Percentiles rank a stretch among this genome's conserved stretches.
Evolutionary conservation across 2,329 filamentous ascomycete genomes (phyloP).

Genomic region (Paraconiothyrium sp.): DNA sequence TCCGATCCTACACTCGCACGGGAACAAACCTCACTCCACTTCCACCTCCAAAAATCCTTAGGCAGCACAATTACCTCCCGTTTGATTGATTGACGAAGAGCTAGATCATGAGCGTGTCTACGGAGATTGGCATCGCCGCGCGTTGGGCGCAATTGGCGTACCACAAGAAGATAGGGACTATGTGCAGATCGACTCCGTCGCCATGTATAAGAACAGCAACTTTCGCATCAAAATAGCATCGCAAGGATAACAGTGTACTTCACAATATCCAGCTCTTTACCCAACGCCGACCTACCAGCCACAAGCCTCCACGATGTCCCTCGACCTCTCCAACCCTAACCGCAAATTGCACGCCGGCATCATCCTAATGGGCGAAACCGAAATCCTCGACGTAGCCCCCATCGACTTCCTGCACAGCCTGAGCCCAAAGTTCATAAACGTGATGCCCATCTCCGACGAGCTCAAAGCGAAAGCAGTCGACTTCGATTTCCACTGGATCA

Average conservation of each 20-base stretch:
- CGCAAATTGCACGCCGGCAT: conserved; percentile 30
- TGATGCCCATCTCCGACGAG: conserved; percentile 21
- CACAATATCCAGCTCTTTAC: neutral
- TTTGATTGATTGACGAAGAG: neutral
- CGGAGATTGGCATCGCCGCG: neutral
- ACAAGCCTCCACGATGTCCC: conserved; percentile 5
- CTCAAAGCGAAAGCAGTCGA: conserved; percentile 33
- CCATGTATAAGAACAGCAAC: neutral
- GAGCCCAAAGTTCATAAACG: conserved; percentile 24
- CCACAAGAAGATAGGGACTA: neutral
- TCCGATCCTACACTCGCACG: conserved; percentile 4
- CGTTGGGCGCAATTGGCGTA: neutral
- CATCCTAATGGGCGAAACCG: conserved; percentile 31
- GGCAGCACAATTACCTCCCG: neutral
- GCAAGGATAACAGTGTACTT: neutral
- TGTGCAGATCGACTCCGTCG: neutral
- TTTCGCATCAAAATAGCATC: neutral
- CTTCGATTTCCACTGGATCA: conserved; percentile 45
- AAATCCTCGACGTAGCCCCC: conserved; percentile 43
- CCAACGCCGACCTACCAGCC: neutral
- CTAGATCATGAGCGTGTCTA: neutral
- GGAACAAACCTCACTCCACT: neutral
- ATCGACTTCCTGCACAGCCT: conserved; percentile 39
- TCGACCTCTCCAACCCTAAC: conserved; percentile 24
- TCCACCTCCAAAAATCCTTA: neutral